These are phyloP conservation scores for Marchantia polymorpha DNA, from an alignment of 225 moss, liverwort and hornwort genomes.

Conservation along the genomic window DNA sequence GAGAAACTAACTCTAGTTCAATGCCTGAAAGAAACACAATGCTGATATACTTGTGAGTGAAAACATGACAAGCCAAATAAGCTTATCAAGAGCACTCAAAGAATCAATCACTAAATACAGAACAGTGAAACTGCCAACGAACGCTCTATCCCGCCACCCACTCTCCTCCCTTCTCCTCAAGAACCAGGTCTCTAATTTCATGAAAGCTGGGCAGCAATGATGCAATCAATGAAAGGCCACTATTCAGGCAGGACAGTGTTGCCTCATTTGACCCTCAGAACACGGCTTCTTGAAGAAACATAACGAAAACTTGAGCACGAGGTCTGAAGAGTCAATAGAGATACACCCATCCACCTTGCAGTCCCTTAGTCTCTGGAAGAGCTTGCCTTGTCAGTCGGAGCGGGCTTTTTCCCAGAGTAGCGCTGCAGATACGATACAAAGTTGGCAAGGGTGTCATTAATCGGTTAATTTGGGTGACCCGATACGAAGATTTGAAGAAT, in stretches of 20 bases:
- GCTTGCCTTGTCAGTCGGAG: conserved; percentile 95
- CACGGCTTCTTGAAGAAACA: conserved; percentile 9
- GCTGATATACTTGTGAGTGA: conserved; percentile 21
- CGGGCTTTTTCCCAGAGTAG: conserved; percentile 78
- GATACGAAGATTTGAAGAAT: neutral
- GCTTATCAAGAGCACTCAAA: conserved; percentile 31
- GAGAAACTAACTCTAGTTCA: conserved; percentile 8
- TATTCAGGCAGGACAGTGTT: conserved; percentile 19
- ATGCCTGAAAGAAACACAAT: conserved; percentile 15
- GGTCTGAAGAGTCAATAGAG: conserved; percentile 45
- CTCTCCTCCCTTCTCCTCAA: conserved; percentile 12
- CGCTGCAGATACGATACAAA: conserved; percentile 58
- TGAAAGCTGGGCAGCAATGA: conserved; percentile 27
- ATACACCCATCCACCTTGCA: conserved; percentile 60
- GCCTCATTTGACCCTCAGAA: conserved; percentile 30
- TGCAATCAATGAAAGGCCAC: conserved; percentile 26
- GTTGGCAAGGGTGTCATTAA: neutral
- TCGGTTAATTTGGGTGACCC: neutral
- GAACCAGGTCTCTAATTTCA: conserved; percentile 19
- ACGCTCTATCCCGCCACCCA: neutral
- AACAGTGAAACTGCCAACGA: conserved; percentile 19
- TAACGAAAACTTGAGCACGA: conserved; percentile 23
- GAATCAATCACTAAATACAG: conserved; percentile 33
- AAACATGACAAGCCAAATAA: conserved; percentile 19
- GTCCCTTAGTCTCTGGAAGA: conserved; percentile 92